phyloP scores from a whole-genome alignment of 1,284 basidiomycete species.

The Melampsora americana region DNA sequence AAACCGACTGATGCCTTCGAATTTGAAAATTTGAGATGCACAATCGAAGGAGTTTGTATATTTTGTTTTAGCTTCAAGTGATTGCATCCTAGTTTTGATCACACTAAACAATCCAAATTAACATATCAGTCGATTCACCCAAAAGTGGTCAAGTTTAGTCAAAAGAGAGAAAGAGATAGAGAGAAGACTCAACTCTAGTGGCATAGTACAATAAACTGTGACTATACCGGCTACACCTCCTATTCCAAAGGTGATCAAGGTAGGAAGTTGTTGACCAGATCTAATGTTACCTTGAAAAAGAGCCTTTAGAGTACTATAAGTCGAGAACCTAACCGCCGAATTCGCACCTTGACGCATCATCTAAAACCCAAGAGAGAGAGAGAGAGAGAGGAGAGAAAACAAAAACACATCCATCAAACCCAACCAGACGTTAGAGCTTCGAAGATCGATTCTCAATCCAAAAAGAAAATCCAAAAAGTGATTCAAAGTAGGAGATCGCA shows the following conservation, averaged over 20 bases:
- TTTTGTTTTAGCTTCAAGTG: constrained; percentile 72
- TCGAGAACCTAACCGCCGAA: constrained; percentile 93
- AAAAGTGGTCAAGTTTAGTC: not conserved
- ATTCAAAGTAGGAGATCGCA: not conserved
- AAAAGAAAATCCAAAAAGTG: not conserved
- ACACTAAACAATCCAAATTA: constrained; percentile 65
- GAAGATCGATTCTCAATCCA: no score
- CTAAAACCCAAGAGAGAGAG: no score
- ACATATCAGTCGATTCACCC: not conserved
- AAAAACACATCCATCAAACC: no score
- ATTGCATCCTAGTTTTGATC: constrained; percentile 97
- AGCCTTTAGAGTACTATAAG: constrained; percentile 81
- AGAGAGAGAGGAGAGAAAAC: no score
- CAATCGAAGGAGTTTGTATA: constrained; percentile 94
- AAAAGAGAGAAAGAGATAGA: no score
- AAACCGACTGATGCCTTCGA: constrained; percentile 59
- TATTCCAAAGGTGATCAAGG: constrained; percentile 86
- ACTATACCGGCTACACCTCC: constrained; percentile 89
- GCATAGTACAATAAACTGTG: constrained; percentile 68
- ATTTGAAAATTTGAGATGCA: constrained; percentile 78
- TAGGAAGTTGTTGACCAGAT: constrained; percentile 79
- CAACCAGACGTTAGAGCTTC: no score
- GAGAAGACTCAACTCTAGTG: constrained; percentile 35
- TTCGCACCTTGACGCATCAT: constrained; percentile 98
- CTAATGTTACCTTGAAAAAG: constrained; percentile 77